Percentiles rank a stretch among this genome's conserved stretches.
Evolutionary conservation across 192 early-diverging fungal species (phyloP).

Genomic region (Mortierella alpina): DNA sequence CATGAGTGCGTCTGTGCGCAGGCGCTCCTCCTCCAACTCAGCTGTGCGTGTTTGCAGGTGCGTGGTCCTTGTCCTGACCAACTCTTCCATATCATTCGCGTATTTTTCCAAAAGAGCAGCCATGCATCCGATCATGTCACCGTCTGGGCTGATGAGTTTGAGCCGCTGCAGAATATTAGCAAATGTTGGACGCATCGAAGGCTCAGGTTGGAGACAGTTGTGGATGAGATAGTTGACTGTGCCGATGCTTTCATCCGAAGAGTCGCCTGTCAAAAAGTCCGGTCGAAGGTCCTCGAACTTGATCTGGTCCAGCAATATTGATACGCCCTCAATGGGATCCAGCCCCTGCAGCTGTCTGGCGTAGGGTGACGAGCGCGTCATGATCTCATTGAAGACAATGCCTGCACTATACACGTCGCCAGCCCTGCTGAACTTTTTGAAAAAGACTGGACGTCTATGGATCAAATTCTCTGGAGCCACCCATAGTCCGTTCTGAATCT

Average conservation of each 20-base stretch:
- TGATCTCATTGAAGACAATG: slow-evolving; percentile 60
- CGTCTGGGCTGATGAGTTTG: slow-evolving; percentile 45
- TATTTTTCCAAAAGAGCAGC: slow-evolving; percentile 57
- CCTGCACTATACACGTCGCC: slow-evolving; percentile 51
- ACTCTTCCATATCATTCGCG: slow-evolving; percentile 58
- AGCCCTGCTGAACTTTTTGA: slow-evolving; percentile 6
- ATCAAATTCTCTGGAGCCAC: slow-evolving; percentile 44
- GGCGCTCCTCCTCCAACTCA: slow-evolving; percentile 57
- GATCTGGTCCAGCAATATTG: slow-evolving; percentile 21
- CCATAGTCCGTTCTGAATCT: slow-evolving; percentile 39
- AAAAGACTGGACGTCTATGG: slow-evolving; percentile 1
- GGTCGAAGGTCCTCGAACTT: slow-evolving; percentile 40
- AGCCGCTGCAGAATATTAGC: slow-evolving; percentile 31
- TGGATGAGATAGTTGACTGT: slow-evolving; percentile 49
- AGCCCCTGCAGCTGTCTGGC: slow-evolving; percentile 12
- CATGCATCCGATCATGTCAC: slow-evolving; percentile 57
- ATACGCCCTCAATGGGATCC: slow-evolving; percentile 13
- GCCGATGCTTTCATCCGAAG: slow-evolving; percentile 44
- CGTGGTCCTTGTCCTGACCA: slow-evolving; percentile 53
- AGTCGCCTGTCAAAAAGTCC: slow-evolving; percentile 43
- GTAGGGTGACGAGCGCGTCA: slow-evolving; percentile 57
- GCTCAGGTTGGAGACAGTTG: slow-evolving; percentile 37
- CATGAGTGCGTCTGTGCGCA: slow-evolving; percentile 44
- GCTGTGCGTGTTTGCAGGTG: slow-evolving; percentile 55
- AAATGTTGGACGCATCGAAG: slow-evolving; percentile 31